These are phyloP conservation scores for Epichloe hybrida DNA, from an alignment of 2,329 filamentous ascomycete species.

Conservation along the genomic window DNA sequence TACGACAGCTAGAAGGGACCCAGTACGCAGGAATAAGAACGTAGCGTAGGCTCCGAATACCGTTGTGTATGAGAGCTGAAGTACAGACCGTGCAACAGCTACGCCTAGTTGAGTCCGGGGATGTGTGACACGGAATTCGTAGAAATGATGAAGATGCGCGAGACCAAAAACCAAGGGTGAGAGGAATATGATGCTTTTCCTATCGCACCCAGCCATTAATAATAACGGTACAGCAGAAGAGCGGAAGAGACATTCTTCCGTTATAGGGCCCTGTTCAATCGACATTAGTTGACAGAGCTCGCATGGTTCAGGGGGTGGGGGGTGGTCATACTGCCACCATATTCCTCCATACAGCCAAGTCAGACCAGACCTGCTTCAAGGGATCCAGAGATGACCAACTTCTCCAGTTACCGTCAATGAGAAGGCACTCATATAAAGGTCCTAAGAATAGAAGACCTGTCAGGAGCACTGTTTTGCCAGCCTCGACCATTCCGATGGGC, in stretches of 20 bases:
- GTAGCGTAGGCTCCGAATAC: slow-evolving; percentile 89
- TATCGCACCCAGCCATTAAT: slow-evolving; percentile 50
- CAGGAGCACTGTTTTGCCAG: slow-evolving; percentile 50
- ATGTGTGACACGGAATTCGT: slow-evolving; percentile 78
- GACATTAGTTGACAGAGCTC: slow-evolving; percentile 1
- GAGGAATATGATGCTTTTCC: slow-evolving; percentile 55
- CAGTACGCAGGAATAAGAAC: slow-evolving; percentile 77
- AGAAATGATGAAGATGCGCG: slow-evolving; percentile 89
- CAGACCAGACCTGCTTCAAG: slow-evolving; percentile 46
- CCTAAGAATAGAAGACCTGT: slow-evolving; percentile 71
- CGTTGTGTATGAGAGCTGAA: slow-evolving; percentile 85
- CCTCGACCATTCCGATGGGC: slow-evolving; percentile 56
- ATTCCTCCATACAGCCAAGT: slow-evolving; percentile 79
- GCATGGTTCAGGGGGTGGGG: not conserved
- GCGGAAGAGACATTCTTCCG: slow-evolving; percentile 89
- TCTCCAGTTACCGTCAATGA: slow-evolving; percentile 59
- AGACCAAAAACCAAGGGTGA: slow-evolving; percentile 85
- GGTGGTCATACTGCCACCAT: slow-evolving; percentile 55
- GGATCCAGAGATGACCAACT: slow-evolving; percentile 45
- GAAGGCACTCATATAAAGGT: slow-evolving; percentile 65
- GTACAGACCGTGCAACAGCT: slow-evolving; percentile 55
- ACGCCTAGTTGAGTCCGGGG: slow-evolving; percentile 51
- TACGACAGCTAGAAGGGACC: slow-evolving; percentile 63
- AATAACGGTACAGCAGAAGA: slow-evolving; percentile 75
- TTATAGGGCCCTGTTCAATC: slow-evolving; percentile 57